Evolutionary conservation across 371 early-diverging fungal species (phyloP), one percentile per base, ranked within the genome.

Genomic region (Zychaea mexicana): DNA sequence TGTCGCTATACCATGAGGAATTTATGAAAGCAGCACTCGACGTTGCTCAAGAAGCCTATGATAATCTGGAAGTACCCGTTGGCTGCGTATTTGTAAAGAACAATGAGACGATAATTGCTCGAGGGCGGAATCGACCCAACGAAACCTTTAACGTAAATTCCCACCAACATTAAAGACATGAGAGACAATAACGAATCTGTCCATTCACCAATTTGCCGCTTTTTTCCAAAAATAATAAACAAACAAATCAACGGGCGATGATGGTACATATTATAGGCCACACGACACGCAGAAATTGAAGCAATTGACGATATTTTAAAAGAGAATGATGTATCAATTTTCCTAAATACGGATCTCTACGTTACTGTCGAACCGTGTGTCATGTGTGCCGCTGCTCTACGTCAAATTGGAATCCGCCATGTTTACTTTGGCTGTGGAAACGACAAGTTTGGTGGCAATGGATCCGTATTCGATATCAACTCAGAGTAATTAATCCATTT

Each of bases 311-410:
- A 83, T 42, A 89, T 96, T 65, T 68, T 92, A 27, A 64, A 70
- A 24, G 62, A 79, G 17, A 73, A 81, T 38, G 56, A 57, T 38
- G 36, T 60, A 17, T 55, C 61, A 8, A 69, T 90, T 7, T 91
- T 96, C 66, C 47, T 64, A 24, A 49, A 81, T 32, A 79, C 87
- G 52, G 87, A 88, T 65, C 73, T 99, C 28, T 99, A 96, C 76
- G 96, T 99, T 12, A 99, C 99, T 0, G 96, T 99, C 1, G 99
- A 99, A 77, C 99, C 99, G 2, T 99, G 99, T 74, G 86, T 99
- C 3, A 99, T 99, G 99, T 99, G 99, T 66, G 94, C 96, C 3
- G 88, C 95, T 45, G 96, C 98, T 5, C 70, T 99, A 61, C 77
- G 96, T 26, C 91, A 90, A 59, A 62, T 90, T 21, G 85, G 88